phyloP scores from a whole-genome alignment of 1,284 basidiomycete species.

The Malassezia caprae region DNA sequence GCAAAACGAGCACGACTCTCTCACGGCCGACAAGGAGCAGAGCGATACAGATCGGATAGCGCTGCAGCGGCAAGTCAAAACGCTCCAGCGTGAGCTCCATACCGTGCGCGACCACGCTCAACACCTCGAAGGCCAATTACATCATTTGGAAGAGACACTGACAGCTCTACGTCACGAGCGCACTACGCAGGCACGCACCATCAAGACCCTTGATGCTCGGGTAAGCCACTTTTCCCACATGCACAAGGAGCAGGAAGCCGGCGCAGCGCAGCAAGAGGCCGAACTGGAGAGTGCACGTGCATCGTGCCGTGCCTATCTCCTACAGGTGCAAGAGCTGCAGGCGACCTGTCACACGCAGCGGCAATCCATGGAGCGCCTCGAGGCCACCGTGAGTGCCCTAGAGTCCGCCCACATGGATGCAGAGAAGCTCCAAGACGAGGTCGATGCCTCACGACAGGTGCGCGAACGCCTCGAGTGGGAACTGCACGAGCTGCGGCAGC shows the following conservation, averaged over 20 bases:
- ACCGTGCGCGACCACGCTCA: neutral
- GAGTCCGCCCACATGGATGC: slow-evolving; percentile 4
- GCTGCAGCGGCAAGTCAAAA: slow-evolving; percentile 1
- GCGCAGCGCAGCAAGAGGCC: neutral
- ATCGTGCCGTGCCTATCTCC: neutral
- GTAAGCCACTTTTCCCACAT: neutral
- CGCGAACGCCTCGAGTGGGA: slow-evolving; percentile 9
- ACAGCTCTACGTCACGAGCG: neutral
- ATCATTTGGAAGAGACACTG: neutral
- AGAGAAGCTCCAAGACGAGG: slow-evolving; percentile 5
- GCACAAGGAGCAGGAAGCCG: neutral
- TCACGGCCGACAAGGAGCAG: slow-evolving; percentile 17
- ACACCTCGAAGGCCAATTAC: neutral
- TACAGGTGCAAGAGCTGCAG: neutral
- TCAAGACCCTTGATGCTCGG: neutral
- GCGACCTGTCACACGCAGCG: slow-evolving; percentile 9
- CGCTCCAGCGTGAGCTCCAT: neutral
- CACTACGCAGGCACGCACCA: neutral
- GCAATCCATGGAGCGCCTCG: slow-evolving; percentile 8
- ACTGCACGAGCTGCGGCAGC: neutral
- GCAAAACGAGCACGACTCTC: slow-evolving; percentile 4
- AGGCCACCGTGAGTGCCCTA: slow-evolving; percentile 1
- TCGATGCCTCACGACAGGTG: slow-evolving; percentile 2
- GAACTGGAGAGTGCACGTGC: neutral
- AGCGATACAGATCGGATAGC: slow-evolving; percentile 37